Evolutionary conservation across 1,284 basidiomycete genomes (phyloP), one percentile per base, ranked within the genome.

Genomic region (Stereum hirsutum): DNA sequence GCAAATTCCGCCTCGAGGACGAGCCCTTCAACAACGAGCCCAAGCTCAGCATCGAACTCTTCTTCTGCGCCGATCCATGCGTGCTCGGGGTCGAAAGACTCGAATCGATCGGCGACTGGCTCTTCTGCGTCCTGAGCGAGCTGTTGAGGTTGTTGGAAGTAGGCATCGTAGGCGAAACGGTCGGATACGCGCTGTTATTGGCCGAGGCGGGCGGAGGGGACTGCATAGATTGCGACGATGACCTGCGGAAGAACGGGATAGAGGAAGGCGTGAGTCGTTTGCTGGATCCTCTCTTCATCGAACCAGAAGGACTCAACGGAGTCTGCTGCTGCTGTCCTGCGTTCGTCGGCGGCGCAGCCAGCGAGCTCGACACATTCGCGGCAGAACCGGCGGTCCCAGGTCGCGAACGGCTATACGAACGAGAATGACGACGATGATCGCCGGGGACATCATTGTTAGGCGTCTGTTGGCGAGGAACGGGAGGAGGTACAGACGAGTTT

Each of bases 221-320:
- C 49, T 88, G 81, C 68, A 89, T 82, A 2, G 89, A 91, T 52
- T 91, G 87, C 1, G 90, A 93, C 15, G 91, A 92, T 1, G 90
- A 89, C 15, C 93, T 84, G 32, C 91, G 78, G 70, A 96, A 96
- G 66, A 97, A 97, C 1, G 93, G 94, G 50, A 97, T 96, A 6
- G 90, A 89, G 12, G 90, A 94, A 0, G 93, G 93, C 0, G 93
- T 95, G 39, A 93, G 76, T 39, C 92, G 78, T 57, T 81, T 88
- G 11, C 78, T 81, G 41, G 78, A 75, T 33, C 75, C 73, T 35
- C 81, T 75, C 42, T 78, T 74, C 36, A 81, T 57, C 17, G 81
- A 85, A 11, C 78, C 70, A 15, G 76, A 67, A 23, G 84, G 83
- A 52, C 82, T 87, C 8, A 84, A 69, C 21, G 83, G 79, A n/a